phyloP scores from a whole-genome alignment of 2,329 filamentous ascomycete species.

The Fusarium luffae region DNA sequence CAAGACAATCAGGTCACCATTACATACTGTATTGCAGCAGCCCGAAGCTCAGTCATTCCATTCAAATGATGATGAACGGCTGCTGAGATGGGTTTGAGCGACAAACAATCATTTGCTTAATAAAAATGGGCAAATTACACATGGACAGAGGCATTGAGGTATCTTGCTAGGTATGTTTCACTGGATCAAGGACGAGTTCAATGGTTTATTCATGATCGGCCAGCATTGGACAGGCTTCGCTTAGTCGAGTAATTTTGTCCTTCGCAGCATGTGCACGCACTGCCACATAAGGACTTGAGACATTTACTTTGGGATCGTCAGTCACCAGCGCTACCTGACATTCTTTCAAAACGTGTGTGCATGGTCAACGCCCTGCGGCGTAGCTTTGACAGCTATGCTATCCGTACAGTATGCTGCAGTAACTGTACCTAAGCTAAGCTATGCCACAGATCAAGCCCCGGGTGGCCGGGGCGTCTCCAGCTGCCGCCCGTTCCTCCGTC shows the following conservation, averaged over 20 bases:
- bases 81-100: neutral
- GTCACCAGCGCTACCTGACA: conserved; percentile 28
- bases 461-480: conserved; percentile 40
- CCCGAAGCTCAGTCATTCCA: neutral
- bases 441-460: conserved; percentile 37
- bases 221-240: neutral
- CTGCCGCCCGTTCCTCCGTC: conserved; percentile 44
- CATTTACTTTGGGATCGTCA: conserved; percentile 41
- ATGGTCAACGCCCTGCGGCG: conserved; percentile 22
- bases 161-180: neutral
- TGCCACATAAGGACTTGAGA: conserved; percentile 30
- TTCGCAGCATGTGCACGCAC: neutral
- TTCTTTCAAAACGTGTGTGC: conserved; percentile 14
- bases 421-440: conserved; percentile 40
- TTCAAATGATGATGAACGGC: neutral
- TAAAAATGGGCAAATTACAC: neutral
- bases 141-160: neutral
- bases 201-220: neutral
- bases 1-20: neutral
- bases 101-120: neutral
- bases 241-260: neutral
- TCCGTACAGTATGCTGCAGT: neutral
- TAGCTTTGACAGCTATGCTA: conserved; percentile 5
- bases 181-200: neutral
- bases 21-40: neutral